These are phyloP conservation scores for Chlorociboria aeruginascens DNA, from an alignment of 495 filamentous ascomycete genomes.

Conservation along the genomic window DNA sequence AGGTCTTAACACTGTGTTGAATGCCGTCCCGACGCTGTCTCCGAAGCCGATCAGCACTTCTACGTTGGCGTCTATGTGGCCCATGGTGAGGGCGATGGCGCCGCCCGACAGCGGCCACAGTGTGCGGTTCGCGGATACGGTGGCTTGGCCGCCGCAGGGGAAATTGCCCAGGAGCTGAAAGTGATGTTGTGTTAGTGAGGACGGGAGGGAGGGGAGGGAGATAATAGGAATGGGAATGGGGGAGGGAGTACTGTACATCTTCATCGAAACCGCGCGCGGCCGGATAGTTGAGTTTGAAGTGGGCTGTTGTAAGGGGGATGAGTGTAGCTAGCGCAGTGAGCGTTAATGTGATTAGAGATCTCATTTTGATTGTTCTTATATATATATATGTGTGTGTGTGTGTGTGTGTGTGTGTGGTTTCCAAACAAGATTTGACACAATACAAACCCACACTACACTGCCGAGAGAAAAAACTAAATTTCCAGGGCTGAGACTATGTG, in stretches of 20 bases:
- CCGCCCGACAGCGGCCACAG: conserved; percentile 35
- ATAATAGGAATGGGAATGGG: too few relatives aligned
- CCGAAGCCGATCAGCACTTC: conserved; percentile 46
- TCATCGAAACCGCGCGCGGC: conserved; percentile 38
- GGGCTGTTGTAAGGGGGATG: conserved; percentile 36
- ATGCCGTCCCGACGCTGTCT: conserved; percentile 26
- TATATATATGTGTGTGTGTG: too few relatives aligned
- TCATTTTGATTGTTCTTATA: conserved; percentile 3
- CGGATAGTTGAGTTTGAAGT: conserved; percentile 50
- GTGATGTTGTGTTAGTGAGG: not conserved
- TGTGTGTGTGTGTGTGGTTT: too few relatives aligned
- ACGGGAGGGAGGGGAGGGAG: not conserved
- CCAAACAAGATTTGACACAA: too few relatives aligned
- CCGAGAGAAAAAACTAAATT: too few relatives aligned
- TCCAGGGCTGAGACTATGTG: too few relatives aligned
- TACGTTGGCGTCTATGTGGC: conserved; percentile 32
- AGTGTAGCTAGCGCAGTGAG: conserved; percentile 16
- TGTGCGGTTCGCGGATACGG: conserved; percentile 37
- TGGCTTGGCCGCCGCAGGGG: conserved; percentile 47
- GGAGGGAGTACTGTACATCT: conserved; percentile 22
- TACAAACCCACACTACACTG: too few relatives aligned
- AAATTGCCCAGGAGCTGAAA: conserved; percentile 25
- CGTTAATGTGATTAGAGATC: conserved; percentile 7
- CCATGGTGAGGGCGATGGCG: conserved; percentile 30
- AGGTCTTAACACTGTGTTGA: conserved; percentile 39